Percentiles rank a stretch among this genome's conserved stretches.
phyloP scores from a whole-genome alignment of 2,329 filamentous ascomycete genomes.

The Colletotrichum camelliae region DNA sequence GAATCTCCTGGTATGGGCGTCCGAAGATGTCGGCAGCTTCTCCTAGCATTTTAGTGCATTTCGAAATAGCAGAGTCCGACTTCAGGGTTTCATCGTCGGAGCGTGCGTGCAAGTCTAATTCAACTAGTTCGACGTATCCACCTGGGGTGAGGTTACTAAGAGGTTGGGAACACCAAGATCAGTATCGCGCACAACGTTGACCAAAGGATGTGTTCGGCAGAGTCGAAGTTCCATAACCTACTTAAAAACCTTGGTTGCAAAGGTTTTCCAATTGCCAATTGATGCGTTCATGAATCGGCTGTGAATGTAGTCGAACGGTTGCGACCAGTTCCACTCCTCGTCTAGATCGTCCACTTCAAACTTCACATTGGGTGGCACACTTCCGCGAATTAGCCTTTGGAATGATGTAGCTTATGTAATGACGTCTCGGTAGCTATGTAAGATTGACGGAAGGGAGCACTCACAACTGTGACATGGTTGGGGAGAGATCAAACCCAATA shows the following conservation, averaged over 20 bases:
- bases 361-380: constrained; percentile 41
- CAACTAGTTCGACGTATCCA: constrained; percentile 49
- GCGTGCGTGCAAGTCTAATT: constrained; percentile 40
- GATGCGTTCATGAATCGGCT: constrained; percentile 59
- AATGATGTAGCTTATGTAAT: no score
- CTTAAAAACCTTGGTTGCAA: constrained; percentile 51
- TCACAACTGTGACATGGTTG: constrained; percentile 43
- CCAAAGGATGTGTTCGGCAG: neutral
- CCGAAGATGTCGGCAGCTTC: constrained; percentile 25
- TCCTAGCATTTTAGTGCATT: constrained; percentile 21
- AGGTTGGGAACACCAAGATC: neutral
- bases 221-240: neutral
- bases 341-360: constrained; percentile 44
- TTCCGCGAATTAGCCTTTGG: constrained; percentile 24
- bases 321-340: constrained; percentile 32
- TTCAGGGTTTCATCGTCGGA: constrained; percentile 46
- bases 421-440: no score
- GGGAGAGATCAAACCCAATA: constrained; percentile 42
- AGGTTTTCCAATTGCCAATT: constrained; percentile 55
- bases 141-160: constrained; percentile 52
- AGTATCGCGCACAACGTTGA: neutral
- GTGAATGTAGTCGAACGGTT: constrained; percentile 64
- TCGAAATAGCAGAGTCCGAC: constrained; percentile 16
- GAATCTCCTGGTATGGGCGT: constrained; percentile 27
- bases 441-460: neutral